phyloP scores from a whole-genome alignment of 306 rosid genomes.

The Lathyrus oleraceus region DNA sequence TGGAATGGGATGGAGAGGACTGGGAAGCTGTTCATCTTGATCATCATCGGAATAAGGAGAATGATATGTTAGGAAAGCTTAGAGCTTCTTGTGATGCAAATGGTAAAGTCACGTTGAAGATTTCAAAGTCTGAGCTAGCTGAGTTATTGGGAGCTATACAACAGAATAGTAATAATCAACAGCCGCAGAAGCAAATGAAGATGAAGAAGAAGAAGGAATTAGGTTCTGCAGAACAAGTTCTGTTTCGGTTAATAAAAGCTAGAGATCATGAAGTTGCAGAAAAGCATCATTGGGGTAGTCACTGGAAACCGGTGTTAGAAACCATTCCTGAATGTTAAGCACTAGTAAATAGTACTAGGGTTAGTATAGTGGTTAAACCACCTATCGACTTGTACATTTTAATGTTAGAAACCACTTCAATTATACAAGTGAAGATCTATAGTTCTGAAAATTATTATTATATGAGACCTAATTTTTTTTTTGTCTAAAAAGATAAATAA shows the following conservation, averaged over 20 bases:
- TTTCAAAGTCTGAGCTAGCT: conserved; percentile 56
- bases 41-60: conserved; percentile 18
- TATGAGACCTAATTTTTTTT: too few relatives aligned
- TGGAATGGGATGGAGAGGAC: conserved; percentile 50
- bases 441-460: too few relatives aligned
- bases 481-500: too few relatives aligned
- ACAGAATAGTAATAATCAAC: background rate
- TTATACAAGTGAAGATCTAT: too few relatives aligned
- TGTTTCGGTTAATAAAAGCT: background rate
- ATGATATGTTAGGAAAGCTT: conserved; percentile 14
- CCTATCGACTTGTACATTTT: too few relatives aligned
- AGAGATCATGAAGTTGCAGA: background rate
- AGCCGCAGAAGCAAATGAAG: background rate
- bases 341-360: background rate
- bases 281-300: too few relatives aligned
- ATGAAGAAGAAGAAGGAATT: conserved; percentile 25
- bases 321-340: conserved; percentile 22
- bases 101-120: conserved; percentile 56
- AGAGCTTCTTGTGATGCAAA: conserved; percentile 12
- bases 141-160: conserved; percentile 39
- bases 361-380: too few relatives aligned
- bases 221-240: conserved; percentile 18
- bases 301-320: conserved; percentile 28
- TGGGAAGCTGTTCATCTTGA: conserved; percentile 33
- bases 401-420: too few relatives aligned